Percentiles rank a stretch among this genome's conserved stretches.
These are phyloP conservation scores for Geranium rotundifolium DNA, from an alignment of 345 rosid species.

Conservation along the genomic window DNA sequence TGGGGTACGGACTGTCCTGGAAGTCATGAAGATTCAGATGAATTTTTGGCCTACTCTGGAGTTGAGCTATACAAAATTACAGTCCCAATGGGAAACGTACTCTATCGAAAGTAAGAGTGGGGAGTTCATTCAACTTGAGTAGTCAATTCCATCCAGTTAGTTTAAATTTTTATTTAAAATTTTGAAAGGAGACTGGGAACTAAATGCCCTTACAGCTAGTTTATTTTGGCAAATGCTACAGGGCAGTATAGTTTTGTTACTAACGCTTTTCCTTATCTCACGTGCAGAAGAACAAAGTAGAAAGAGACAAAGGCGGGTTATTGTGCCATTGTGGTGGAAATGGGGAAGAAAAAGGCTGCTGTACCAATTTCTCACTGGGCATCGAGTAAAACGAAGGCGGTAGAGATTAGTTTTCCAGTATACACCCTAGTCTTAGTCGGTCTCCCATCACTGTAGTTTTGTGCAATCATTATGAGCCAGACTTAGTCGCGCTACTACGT, in stretches of 20 bases:
- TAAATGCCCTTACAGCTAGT: not conserved
- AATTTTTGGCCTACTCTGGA: slow-evolving; percentile 61
- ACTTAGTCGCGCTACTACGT: too few relatives aligned
- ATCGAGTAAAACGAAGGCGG: not conserved
- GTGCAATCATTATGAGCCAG: too few relatives aligned
- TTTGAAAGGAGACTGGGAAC: not conserved
- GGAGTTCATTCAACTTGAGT: slow-evolving; percentile 5
- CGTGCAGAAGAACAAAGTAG: slow-evolving; percentile 42
- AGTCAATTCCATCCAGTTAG: not conserved
- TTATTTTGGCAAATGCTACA: not conserved
- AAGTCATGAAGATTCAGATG: slow-evolving; percentile 74
- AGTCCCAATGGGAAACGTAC: slow-evolving; percentile 41
- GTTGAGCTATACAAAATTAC: slow-evolving; percentile 32
- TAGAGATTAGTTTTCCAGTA: too few relatives aligned
- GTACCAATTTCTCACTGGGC: slow-evolving; percentile 38
- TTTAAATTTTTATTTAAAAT: not conserved
- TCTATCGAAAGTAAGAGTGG: slow-evolving; percentile 40
- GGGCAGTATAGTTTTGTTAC: not conserved
- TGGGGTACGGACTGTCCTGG: slow-evolving; percentile 59
- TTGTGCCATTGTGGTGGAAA: slow-evolving; percentile 60
- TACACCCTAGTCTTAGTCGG: too few relatives aligned
- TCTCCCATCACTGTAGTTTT: too few relatives aligned
- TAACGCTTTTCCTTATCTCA: not conserved
- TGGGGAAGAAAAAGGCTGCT: slow-evolving; percentile 61
- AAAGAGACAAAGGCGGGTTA: slow-evolving; percentile 29